A percentile compares a stretch with the other conserved stretches of the same genome.
These are phyloP conservation scores for Stachybotrys echinatus DNA, from an alignment of 2,329 filamentous ascomycete species.

Conservation along the genomic window DNA sequence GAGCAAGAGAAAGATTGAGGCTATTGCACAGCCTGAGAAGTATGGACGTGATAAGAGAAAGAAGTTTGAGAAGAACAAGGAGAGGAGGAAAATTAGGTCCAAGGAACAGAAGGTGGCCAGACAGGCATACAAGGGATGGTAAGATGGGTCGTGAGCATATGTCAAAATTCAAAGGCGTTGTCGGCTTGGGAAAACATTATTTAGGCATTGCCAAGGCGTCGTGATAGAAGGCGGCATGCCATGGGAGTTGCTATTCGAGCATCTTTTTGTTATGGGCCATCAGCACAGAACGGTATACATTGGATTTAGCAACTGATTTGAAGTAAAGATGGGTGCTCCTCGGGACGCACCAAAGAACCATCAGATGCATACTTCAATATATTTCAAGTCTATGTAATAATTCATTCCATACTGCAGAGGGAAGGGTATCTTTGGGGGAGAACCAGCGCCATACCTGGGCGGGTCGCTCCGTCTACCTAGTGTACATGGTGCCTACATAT, in stretches of 20 bases:
- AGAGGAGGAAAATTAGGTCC: slow-evolving; percentile 73
- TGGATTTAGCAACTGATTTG: too few species aligned
- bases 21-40: slow-evolving; percentile 74
- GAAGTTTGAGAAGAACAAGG: slow-evolving; percentile 80
- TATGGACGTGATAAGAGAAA: slow-evolving; percentile 74
- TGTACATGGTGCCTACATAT: not conserved
- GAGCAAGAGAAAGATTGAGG: slow-evolving; percentile 84
- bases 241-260: not conserved
- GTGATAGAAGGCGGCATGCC: not conserved
- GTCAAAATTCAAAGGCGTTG: slow-evolving; percentile 19
- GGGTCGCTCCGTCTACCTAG: too few species aligned
- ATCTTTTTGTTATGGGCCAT: slow-evolving; percentile 5
- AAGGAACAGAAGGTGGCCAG: slow-evolving; percentile 66
- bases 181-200: slow-evolving; percentile 9
- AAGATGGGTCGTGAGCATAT: slow-evolving; percentile 6
- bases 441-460: too few species aligned
- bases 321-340: too few species aligned
- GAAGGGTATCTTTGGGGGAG: slow-evolving; percentile 1
- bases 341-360: too few species aligned
- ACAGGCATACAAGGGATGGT: slow-evolving; percentile 58
- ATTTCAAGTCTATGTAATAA: too few species aligned
- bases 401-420: too few species aligned
- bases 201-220: slow-evolving; percentile 13
- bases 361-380: too few species aligned
- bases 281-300: too few species aligned